These are phyloP conservation scores for Phlebiopsis flavidoalba DNA, from an alignment of 768 basidiomycete species.

Conservation along the genomic window DNA sequence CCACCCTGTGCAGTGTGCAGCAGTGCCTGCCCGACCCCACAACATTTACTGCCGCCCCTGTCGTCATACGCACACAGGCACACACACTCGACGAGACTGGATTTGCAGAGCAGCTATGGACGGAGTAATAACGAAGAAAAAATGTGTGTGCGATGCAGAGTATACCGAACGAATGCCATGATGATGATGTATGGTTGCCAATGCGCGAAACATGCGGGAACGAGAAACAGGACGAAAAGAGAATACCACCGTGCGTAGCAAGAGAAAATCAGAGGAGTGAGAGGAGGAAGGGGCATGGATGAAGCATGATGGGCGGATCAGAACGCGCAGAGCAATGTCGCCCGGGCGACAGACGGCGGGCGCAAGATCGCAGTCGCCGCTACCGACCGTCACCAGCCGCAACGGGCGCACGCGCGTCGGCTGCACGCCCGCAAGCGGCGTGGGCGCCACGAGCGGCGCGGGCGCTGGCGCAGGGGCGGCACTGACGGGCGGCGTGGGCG, in stretches of 20 bases:
- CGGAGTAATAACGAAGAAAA: background rate
- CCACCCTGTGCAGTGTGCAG: background rate
- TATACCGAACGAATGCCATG: constrained; percentile 16
- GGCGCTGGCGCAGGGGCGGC: background rate
- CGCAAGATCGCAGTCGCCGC: background rate
- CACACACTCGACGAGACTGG: constrained; percentile 15
- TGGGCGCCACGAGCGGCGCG: background rate
- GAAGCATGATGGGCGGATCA: constrained; percentile 4
- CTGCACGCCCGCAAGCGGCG: background rate
- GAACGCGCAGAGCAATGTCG: background rate
- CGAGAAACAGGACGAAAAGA: background rate
- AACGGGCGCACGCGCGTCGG: background rate
- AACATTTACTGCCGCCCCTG: background rate
- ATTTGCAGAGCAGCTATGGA: constrained; percentile 15
- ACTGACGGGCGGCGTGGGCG: background rate
- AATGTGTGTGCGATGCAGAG: constrained; percentile 14
- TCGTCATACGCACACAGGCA: background rate
- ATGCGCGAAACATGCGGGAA: constrained; percentile 6
- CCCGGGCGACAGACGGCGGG: constrained; percentile 1
- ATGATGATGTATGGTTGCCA: constrained; percentile 11
- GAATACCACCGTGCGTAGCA: constrained; percentile 10
- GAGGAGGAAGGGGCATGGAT: constrained; percentile 1
- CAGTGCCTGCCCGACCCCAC: background rate
- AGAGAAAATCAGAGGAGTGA: constrained; percentile 9
- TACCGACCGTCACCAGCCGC: background rate